These are phyloP conservation scores for Aspergillus fijiensis DNA, from an alignment of 2,329 filamentous ascomycete species.

Conservation along the genomic window DNA sequence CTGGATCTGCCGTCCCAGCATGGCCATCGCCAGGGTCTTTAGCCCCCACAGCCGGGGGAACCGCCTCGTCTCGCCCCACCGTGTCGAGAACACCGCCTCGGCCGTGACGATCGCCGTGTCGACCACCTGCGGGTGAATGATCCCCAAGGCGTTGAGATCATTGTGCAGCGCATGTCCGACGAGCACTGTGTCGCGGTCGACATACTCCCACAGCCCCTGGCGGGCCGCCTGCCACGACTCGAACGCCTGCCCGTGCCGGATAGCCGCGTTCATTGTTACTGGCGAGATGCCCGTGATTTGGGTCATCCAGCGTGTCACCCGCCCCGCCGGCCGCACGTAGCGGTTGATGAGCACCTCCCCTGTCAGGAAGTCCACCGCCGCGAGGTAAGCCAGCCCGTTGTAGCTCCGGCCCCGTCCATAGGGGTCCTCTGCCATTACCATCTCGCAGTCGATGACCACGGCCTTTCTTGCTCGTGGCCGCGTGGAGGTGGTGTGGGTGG, in stretches of 20 bases:
- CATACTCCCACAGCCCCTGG: conserved; percentile 41
- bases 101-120: conserved; percentile 47
- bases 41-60: conserved; percentile 34
- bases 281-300: conserved; percentile 42
- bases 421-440: conserved; percentile 16
- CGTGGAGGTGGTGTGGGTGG: not conserved
- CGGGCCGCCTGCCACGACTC: conserved; percentile 48
- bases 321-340: conserved; percentile 40
- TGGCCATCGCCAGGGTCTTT: conserved; percentile 34
- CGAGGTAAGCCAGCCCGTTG: conserved; percentile 39
- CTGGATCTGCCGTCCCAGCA: conserved; percentile 41
- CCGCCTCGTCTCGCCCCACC: not conserved
- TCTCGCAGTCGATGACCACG: conserved; percentile 50
- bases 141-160: conserved; percentile 47
- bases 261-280: conserved; percentile 33
- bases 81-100: conserved; percentile 27
- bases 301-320: conserved; percentile 41
- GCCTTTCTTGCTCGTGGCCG: conserved; percentile 18
- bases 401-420: conserved; percentile 15
- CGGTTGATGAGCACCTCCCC: conserved; percentile 48
- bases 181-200: conserved; percentile 48
- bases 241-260: conserved; percentile 32
- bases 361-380: conserved; percentile 48
- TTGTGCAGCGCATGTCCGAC: conserved; percentile 50
- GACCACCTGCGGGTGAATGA: conserved; percentile 46